Conservation (phyloP, 352 stramenopile species). For the Saprolegnia parasitica region DNA sequence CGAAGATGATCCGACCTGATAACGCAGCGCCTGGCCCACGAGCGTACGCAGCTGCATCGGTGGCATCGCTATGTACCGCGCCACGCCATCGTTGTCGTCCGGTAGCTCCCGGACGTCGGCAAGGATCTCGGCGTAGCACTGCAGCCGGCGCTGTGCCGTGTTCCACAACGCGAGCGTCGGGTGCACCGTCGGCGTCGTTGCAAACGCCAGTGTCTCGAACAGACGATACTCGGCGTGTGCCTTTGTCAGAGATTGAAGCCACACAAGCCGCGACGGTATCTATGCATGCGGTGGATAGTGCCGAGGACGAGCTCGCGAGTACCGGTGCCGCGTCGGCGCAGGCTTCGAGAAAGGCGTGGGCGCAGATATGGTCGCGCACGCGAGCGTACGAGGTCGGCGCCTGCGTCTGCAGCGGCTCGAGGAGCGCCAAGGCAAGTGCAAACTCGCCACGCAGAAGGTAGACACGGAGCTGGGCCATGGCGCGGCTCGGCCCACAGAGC, state of each 20-base stretch:
- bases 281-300: neutral
- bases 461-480: slow-evolving; percentile 47
- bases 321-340: slow-evolving; percentile 6
- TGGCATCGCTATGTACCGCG: slow-evolving; percentile 3
- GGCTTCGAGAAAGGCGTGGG: slow-evolving; percentile 12
- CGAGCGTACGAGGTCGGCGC: neutral
- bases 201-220: neutral
- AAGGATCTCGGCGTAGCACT: neutral
- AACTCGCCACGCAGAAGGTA: slow-evolving; percentile 54
- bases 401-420: slow-evolving; percentile 36
- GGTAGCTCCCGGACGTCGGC: slow-evolving; percentile 4
- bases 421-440: slow-evolving; percentile 34
- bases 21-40: slow-evolving; percentile 6
- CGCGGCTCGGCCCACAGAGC: slow-evolving; percentile 46
- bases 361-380: neutral
- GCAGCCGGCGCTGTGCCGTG: neutral
- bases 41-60: slow-evolving; percentile 20
- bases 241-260: neutral
- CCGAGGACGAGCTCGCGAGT: neutral
- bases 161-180: slow-evolving; percentile 21
- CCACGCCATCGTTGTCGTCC: neutral
- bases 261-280: neutral
- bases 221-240: neutral
- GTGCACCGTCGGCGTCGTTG: neutral
- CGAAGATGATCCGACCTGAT: neutral